Base-by-base conservation (phyloP, 352 stramenopile genomes). In the Phytophthora gonapodyides region DNA sequence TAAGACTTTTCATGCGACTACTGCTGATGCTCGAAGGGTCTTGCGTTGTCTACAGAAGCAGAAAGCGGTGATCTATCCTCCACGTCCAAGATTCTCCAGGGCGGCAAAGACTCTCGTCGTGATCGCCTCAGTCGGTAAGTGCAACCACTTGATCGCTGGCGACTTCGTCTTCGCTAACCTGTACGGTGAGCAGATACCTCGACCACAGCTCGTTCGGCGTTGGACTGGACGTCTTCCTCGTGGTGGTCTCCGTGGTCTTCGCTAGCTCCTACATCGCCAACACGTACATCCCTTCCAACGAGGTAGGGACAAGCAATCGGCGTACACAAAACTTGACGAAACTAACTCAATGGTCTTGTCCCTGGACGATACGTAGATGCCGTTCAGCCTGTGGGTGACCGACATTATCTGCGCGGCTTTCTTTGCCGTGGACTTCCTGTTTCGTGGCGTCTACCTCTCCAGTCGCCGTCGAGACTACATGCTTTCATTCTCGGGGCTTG, bases 371-470 rank as follows among this genome's bases (percentile, higher is more conserved):
- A 13, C n/a, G 24, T 16, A 92, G 81, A 81, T 92, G 24, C 78
- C 81, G 11, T 37, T 53, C 49, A 79, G 68, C 61, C 70, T 91
- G 37, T 94, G 83, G 85, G 16, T 78, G 3, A 56, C 71, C 0
- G 85, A 94, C 46, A 64, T 94, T n/a, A 31, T 89, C 15, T 89
- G 82, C 35, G 82, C 83, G 11, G 45, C 56, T 9, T 48, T 82
- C 31, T 91, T 94, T 43, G 47, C 75, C 0, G 49, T 81, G 4
- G 83, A 93, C 49, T 92, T 84, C 54, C 40, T 80, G 24, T 94
- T 94, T 44, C 80, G 85, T 30, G 83, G 82, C 7, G 57, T 94
- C 17, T 89, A 88, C 38, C 70, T 93, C 11, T 80, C 83, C 1
- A 79, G 85, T 58, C 82, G 87, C 16, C 83, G 83, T 41, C 21